Evolutionary conservation across 805 yeast genomes (phyloP).

Genomic region (Lipomyces spencermartinsiae): DNA sequence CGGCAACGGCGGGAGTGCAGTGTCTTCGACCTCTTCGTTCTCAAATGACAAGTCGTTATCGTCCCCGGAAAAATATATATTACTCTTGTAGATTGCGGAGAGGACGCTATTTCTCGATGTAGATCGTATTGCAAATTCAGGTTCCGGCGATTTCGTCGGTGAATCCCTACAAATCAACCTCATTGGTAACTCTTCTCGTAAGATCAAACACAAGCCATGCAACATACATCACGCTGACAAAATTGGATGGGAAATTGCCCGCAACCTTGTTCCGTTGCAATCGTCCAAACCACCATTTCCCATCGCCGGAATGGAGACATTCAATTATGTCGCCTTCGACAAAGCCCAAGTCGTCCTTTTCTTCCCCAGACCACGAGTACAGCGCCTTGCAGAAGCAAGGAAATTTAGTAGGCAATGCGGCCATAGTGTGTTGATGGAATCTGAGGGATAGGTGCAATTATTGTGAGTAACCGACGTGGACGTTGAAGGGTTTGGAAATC

Average conservation of each 20-base stretch:
- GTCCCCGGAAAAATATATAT: neutral
- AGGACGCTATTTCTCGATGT: neutral
- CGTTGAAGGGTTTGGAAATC: neutral
- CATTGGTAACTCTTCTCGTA: neutral
- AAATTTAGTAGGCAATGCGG: constrained; percentile 38
- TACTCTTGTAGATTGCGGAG: neutral
- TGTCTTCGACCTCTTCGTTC: constrained; percentile 6
- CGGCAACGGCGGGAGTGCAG: constrained; percentile 45
- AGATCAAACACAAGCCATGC: neutral
- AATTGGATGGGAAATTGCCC: constrained; percentile 89
- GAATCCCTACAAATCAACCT: neutral
- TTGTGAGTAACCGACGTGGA: neutral
- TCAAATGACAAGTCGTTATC: neutral
- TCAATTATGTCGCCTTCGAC: constrained; percentile 92
- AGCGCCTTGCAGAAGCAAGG: constrained; percentile 82
- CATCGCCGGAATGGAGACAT: constrained; percentile 79
- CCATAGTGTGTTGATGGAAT: neutral
- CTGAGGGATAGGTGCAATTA: neutral
- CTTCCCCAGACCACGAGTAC: constrained; percentile 94
- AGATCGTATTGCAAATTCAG: neutral
- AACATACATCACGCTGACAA: constrained; percentile 63
- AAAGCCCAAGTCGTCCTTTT: constrained; percentile 83
- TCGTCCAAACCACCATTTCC: constrained; percentile 90
- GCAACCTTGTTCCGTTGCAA: constrained; percentile 78
- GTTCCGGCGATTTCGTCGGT: neutral